phyloP scores from a whole-genome alignment of 306 rosid species.

The Castanea sativa region DNA sequence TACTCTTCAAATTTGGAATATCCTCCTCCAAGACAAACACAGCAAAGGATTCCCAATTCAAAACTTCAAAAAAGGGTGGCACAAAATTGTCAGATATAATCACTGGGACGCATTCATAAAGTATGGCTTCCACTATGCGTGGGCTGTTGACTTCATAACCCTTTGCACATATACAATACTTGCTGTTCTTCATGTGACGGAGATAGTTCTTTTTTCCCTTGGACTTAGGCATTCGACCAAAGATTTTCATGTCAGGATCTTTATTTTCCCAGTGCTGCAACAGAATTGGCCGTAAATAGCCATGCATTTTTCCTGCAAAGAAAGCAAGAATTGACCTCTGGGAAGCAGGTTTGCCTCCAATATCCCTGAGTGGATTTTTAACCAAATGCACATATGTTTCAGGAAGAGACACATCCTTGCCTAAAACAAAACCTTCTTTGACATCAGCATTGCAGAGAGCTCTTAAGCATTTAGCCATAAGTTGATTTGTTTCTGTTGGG shows the following conservation, averaged over 20 bases:
- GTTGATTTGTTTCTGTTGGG: constrained; percentile 67
- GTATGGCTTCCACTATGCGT: constrained; percentile 81
- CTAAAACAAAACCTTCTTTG: constrained; percentile 82
- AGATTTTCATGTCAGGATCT: constrained; percentile 86
- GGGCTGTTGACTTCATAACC: constrained; percentile 97
- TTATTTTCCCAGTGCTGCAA: constrained; percentile 76
- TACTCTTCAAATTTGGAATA: constrained; percentile 69
- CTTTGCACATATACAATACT: constrained; percentile 87
- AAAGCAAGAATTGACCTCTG: constrained; percentile 72
- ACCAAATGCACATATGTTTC: constrained; percentile 60
- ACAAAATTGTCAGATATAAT: constrained; percentile 91
- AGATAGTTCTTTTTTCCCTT: constrained; percentile 57
- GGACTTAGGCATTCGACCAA: constrained; percentile 49
- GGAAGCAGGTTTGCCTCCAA: constrained; percentile 78
- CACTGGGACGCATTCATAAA: constrained; percentile 82
- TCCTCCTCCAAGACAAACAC: constrained; percentile 78
- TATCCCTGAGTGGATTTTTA: constrained; percentile 58
- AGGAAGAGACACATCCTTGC: constrained; percentile 89
- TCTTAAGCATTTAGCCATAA: constrained; percentile 69
- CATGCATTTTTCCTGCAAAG: constrained; percentile 86
- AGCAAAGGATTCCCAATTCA: constrained; percentile 91
- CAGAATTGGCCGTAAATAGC: constrained; percentile 71
- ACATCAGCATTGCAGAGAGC: constrained; percentile 92
- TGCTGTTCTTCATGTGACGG: constrained; percentile 76
- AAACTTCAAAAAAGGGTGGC: constrained; percentile 82